These are phyloP conservation scores for Dictyostelium intermedium DNA, from an alignment of 78 protist species.

Conservation along the genomic window DNA sequence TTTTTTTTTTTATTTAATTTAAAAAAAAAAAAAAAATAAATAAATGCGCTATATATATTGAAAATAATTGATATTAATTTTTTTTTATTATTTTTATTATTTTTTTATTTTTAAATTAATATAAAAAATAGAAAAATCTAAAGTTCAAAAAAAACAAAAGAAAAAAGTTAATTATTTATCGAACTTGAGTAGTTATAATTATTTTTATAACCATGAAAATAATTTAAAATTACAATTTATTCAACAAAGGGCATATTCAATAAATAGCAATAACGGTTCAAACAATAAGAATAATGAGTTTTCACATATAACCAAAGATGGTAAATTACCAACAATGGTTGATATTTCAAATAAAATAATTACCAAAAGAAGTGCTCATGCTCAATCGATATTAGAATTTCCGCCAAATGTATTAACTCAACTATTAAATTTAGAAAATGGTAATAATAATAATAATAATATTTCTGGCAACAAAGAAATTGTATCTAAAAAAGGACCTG, in stretches of 20 bases:
- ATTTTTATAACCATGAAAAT: background rate
- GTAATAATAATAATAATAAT: background rate
- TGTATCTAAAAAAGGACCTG: slow-evolving; percentile 83
- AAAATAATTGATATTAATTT: too few species aligned
- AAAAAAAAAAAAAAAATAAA: background rate
- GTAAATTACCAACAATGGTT: slow-evolving; percentile 75
- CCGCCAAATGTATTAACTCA: slow-evolving; percentile 24
- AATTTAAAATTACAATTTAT: background rate
- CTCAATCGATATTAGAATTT: slow-evolving; percentile 36
- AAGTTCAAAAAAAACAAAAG: background rate
- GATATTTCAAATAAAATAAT: slow-evolving; percentile 41
- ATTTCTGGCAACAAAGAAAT: background rate
- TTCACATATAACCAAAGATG: slow-evolving; percentile 42
- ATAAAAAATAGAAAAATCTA: background rate
- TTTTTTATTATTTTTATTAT: too few species aligned
- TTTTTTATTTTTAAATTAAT: too few species aligned
- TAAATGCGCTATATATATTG: background rate
- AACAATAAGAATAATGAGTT: background rate
- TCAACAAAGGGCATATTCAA: background rate
- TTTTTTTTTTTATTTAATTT: background rate
- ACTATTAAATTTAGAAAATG: slow-evolving; percentile 2
- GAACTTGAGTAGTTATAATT: background rate
- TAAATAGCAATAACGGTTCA: background rate
- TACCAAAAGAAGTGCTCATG: slow-evolving; percentile 69
- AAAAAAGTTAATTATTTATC: background rate